phyloP scores from a whole-genome alignment of 139 green algal genomes.

The Coelastrella sp. region DNA sequence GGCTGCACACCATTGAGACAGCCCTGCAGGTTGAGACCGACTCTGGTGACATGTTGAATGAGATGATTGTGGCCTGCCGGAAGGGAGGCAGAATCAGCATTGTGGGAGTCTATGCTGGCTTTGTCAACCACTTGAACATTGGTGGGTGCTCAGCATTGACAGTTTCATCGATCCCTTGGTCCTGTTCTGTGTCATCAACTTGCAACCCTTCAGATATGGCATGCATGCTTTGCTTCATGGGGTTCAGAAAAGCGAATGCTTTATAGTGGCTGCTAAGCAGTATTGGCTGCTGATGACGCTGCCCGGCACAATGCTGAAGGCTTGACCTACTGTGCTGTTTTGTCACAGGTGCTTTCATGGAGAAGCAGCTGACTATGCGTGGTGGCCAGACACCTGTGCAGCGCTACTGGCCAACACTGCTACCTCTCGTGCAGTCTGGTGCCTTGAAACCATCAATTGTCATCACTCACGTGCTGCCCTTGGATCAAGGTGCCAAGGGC shows the following conservation, averaged over 20 bases:
- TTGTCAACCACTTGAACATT: slow-evolving; percentile 41
- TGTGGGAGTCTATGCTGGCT: slow-evolving; percentile 42
- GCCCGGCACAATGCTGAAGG: slow-evolving; percentile 35
- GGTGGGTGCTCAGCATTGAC: background rate
- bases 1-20: slow-evolving; percentile 28
- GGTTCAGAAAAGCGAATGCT: no score
- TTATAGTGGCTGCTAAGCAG: no score
- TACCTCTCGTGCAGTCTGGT: slow-evolving; percentile 12
- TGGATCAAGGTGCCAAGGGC: slow-evolving; percentile 58
- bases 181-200: background rate
- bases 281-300: background rate
- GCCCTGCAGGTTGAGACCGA: slow-evolving; percentile 74
- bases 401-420: slow-evolving; percentile 37
- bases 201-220: background rate
- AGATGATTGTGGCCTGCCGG: slow-evolving; percentile 71
- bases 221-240: no score
- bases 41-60: slow-evolving; percentile 80
- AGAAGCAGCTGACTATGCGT: slow-evolving; percentile 71
- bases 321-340: background rate
- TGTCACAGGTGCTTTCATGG: slow-evolving; percentile 82
- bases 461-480: slow-evolving; percentile 77
- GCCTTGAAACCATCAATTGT: slow-evolving; percentile 73
- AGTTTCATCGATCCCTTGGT: background rate
- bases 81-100: slow-evolving; percentile 64
- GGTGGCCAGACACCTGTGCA: slow-evolving; percentile 51